phyloP scores from a whole-genome alignment of 345 rosid species.

The Tarenaya hassleriana region DNA sequence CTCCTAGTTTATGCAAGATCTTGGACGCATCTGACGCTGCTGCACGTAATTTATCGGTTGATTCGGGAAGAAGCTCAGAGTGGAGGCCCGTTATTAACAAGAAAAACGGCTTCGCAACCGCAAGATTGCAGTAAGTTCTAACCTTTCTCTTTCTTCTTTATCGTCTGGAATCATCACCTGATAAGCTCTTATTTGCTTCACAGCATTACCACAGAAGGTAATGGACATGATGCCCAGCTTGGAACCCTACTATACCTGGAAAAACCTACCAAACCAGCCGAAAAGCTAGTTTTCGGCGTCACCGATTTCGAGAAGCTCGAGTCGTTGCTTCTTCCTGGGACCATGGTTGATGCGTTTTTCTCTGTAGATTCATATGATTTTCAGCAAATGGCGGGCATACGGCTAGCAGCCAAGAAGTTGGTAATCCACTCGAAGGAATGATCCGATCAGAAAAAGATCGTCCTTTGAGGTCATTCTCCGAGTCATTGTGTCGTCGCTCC shows the following conservation, averaged over 20 bases:
- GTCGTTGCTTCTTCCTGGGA: constrained; percentile 39
- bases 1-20: constrained; percentile 46
- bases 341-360: constrained; percentile 56
- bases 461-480: constrained; percentile 12
- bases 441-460: constrained; percentile 4
- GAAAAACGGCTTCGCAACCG: constrained; percentile 37
- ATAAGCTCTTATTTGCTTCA: constrained; percentile 5
- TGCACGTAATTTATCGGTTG: constrained; percentile 32
- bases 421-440: constrained; percentile 31
- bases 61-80: constrained; percentile 44
- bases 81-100: constrained; percentile 55
- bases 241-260: constrained; percentile 51
- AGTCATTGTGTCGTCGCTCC: constrained; percentile 1
- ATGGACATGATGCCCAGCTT: constrained; percentile 31
- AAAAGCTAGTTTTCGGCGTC: constrained; percentile 47
- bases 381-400: constrained; percentile 60
- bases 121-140: constrained; percentile 68
- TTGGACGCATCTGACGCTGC: constrained; percentile 51
- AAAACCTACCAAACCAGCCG: constrained; percentile 35
- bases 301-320: constrained; percentile 40
- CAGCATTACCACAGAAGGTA: constrained; percentile 58
- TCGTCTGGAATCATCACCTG: background rate
- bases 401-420: constrained; percentile 51
- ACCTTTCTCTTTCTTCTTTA: constrained; percentile 1
- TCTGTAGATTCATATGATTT: constrained; percentile 61